phyloP scores from a whole-genome alignment of 257 asterid species.

The Nicotiana sylvestris region DNA sequence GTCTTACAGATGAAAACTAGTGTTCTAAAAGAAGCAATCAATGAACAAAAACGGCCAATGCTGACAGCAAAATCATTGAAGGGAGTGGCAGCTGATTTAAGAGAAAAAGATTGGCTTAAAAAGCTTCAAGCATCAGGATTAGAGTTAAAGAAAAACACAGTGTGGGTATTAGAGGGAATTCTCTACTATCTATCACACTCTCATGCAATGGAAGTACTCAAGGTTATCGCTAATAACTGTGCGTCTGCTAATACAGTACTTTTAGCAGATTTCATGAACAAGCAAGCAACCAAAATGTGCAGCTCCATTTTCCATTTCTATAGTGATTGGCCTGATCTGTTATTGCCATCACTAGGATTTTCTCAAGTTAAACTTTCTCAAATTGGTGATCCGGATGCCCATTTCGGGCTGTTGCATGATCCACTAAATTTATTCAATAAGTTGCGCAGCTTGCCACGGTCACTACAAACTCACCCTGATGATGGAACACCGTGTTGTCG shows the following conservation, averaged over 20 bases:
- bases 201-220: slow-evolving; percentile 67
- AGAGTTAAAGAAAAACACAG: slow-evolving; percentile 56
- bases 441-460: slow-evolving; percentile 67
- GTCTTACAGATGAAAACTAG: slow-evolving; percentile 64
- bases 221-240: slow-evolving; percentile 62
- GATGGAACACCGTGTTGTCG: slow-evolving; percentile 88
- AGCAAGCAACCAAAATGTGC: slow-evolving; percentile 74
- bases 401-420: slow-evolving; percentile 77
- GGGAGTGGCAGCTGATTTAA: slow-evolving; percentile 84
- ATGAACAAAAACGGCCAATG: slow-evolving; percentile 45
- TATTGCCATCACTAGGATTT: slow-evolving; percentile 76
- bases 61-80: slow-evolving; percentile 70
- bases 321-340: slow-evolving; percentile 89
- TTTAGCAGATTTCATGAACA: slow-evolving; percentile 89
- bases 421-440: slow-evolving; percentile 71
- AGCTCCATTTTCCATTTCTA: slow-evolving; percentile 69
- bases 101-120: slow-evolving; percentile 70
- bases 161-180: slow-evolving; percentile 87
- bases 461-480: slow-evolving; percentile 68
- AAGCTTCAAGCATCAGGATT: slow-evolving; percentile 77
- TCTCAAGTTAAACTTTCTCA: slow-evolving; percentile 74
- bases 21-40: slow-evolving; percentile 60
- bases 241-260: slow-evolving; percentile 57
- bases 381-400: slow-evolving; percentile 89
- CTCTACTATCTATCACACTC: slow-evolving; percentile 70